These are phyloP conservation scores for Melampsora americana DNA, from an alignment of 1,284 basidiomycete species.

Conservation along the genomic window DNA sequence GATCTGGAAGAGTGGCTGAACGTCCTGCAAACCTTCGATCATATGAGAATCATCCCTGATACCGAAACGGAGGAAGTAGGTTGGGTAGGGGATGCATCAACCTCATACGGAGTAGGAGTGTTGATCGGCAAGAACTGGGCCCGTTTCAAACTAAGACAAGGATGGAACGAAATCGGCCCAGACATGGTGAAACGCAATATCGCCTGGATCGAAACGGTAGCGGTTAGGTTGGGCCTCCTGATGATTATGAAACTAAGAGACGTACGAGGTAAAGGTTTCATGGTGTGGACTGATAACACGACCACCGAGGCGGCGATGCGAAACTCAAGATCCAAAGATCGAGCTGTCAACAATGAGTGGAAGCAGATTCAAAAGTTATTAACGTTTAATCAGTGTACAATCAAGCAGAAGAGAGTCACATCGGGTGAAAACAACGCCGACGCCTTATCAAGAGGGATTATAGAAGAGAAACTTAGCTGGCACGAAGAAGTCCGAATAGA, in stretches of 20 bases:
- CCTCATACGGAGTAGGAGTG: background rate
- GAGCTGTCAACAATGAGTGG: background rate
- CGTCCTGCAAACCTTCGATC: background rate
- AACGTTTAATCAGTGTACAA: background rate
- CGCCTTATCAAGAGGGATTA: background rate
- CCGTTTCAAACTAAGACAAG: background rate
- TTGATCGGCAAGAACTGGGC: background rate
- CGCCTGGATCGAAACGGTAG: slow-evolving; percentile 10
- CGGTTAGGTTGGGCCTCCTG: background rate
- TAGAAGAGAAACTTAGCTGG: too few species aligned
- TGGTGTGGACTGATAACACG: slow-evolving; percentile 17
- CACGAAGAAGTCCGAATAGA: too few species aligned
- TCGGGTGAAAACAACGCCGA: background rate
- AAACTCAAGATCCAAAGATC: background rate
- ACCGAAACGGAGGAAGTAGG: background rate
- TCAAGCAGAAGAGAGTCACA: background rate
- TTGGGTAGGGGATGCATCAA: slow-evolving; percentile 5
- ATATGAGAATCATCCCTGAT: background rate
- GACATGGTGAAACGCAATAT: background rate
- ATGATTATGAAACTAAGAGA: background rate
- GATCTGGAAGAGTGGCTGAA: background rate
- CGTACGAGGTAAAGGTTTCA: background rate
- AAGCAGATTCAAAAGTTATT: background rate
- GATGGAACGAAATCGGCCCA: background rate
- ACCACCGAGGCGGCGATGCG: background rate